Evolutionary conservation across 2,329 filamentous ascomycete genomes (phyloP), one percentile per base, ranked within the genome.

Genomic region (Pseudocercospora cruenta): DNA sequence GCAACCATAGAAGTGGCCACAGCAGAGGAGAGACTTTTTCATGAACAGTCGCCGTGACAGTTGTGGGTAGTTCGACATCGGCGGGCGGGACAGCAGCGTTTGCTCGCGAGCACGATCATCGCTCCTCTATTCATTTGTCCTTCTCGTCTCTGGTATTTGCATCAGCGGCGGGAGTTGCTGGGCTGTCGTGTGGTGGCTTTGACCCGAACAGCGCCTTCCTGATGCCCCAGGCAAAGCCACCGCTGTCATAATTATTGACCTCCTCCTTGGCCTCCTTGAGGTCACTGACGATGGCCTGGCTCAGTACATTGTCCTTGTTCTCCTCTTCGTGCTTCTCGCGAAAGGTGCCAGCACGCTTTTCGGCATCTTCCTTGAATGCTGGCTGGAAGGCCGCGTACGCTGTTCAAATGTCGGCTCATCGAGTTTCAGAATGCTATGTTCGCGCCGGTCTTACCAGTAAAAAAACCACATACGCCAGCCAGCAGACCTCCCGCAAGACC

Each of bases 351-450:
- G 69, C 66, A 57, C 71, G 68, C 54, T 72, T 70, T 36, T 71
- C 70, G 22, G 71, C 64, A 62, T 74, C 70, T 43, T 71, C 67
- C 53, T 75, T 64, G 1, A 77, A 62, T 33, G 72, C 76, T 31
- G 76, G 76, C 60, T 73, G 72, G 9, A 75, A 69, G 6, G 75
- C 71, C 5, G 70, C 69, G 57, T 75, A 74, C 43, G 73, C 75
- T 75, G 54, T 19, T 21, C 10, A 12, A 28, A 21, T 24, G 33
- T 63, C 19, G 67, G 60, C 28, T 33, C 45, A 33, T 26, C 10
- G 9, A 36, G 33, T 4, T 7, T 31, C 8, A 10, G 61, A 24
- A 10, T 19, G 26, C 4, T n/a, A n/a, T 19, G n/a, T 19, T 47
- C 39, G n/a, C 22, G 16, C 8, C 21, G 16, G 12, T n/a, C 64